Conservation (phyloP, 345 rosid species). For the Hibiscus trionum region DNA sequence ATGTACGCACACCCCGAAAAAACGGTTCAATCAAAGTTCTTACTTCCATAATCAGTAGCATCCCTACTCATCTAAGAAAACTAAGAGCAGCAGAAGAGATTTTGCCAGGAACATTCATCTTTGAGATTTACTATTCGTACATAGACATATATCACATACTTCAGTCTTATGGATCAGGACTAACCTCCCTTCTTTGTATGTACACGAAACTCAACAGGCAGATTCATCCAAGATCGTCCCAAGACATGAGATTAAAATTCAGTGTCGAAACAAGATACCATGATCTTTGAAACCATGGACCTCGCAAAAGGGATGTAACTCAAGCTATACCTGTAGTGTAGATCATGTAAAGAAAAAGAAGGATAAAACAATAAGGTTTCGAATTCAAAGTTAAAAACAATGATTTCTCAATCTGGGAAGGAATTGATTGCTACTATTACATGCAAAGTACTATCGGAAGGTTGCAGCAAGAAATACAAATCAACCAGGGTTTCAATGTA, state of each 20-base stretch:
- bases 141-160: conserved; percentile 1
- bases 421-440: no score
- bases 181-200: background rate
- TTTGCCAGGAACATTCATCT: background rate
- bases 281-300: conserved; percentile 79
- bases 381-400: background rate
- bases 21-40: background rate
- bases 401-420: no score
- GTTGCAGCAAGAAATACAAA: background rate
- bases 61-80: background rate
- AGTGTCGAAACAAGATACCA: conserved; percentile 75
- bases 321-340: conserved; percentile 83
- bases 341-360: conserved; percentile 7
- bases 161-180: background rate
- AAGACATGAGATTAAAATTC: conserved; percentile 47
- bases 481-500: background rate
- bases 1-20: background rate
- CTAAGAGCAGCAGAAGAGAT: background rate
- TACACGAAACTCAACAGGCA: background rate
- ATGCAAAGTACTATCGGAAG: background rate
- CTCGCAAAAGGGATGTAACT: conserved; percentile 96
- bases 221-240: background rate
- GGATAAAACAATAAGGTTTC: background rate
- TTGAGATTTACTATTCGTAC: background rate
- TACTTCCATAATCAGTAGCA: background rate